phyloP scores from a whole-genome alignment of 2,329 filamentous ascomycete genomes.

The Aspergillus sclerotialis region DNA sequence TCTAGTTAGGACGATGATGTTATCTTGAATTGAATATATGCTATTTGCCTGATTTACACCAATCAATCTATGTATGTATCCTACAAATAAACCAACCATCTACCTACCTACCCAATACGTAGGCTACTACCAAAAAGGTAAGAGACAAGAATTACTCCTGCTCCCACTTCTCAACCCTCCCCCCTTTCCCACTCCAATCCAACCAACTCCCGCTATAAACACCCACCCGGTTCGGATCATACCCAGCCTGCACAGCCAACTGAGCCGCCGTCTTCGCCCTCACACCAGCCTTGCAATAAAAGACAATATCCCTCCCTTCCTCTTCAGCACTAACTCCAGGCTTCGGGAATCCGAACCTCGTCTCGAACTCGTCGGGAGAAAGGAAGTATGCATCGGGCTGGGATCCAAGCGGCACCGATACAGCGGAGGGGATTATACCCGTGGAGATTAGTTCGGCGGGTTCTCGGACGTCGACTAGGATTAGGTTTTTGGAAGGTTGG shows the following conservation, averaged over 20 bases:
- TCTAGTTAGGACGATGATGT: too few relatives aligned
- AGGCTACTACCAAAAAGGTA: too few relatives aligned
- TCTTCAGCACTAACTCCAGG: slow-evolving; percentile 48
- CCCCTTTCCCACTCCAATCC: slow-evolving; percentile 74
- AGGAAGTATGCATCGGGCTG: slow-evolving; percentile 76
- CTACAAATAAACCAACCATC: too few relatives aligned
- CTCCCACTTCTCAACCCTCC: slow-evolving; percentile 49
- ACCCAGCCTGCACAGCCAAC: slow-evolving; percentile 71
- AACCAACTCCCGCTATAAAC: slow-evolving; percentile 50
- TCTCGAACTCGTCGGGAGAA: slow-evolving; percentile 69
- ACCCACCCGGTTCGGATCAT: slow-evolving; percentile 53
- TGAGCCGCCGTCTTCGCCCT: slow-evolving; percentile 69
- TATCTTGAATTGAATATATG: too few relatives aligned
- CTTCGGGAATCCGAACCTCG: slow-evolving; percentile 70
- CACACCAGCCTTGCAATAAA: slow-evolving; percentile 92
- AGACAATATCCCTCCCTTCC: slow-evolving; percentile 52
- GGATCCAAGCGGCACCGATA: slow-evolving; percentile 75
- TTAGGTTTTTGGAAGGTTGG: slow-evolving; percentile 21
- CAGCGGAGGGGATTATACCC: slow-evolving; percentile 64
- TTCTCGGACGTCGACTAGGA: slow-evolving; percentile 43
- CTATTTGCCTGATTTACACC: too few relatives aligned
- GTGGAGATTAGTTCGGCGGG: slow-evolving; percentile 38
- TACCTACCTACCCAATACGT: too few relatives aligned
- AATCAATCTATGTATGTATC: too few relatives aligned
- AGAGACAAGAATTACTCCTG: too few relatives aligned